phyloP scores from a whole-genome alignment of 1,284 basidiomycete genomes.

The Pseudozyma sp. region DNA sequence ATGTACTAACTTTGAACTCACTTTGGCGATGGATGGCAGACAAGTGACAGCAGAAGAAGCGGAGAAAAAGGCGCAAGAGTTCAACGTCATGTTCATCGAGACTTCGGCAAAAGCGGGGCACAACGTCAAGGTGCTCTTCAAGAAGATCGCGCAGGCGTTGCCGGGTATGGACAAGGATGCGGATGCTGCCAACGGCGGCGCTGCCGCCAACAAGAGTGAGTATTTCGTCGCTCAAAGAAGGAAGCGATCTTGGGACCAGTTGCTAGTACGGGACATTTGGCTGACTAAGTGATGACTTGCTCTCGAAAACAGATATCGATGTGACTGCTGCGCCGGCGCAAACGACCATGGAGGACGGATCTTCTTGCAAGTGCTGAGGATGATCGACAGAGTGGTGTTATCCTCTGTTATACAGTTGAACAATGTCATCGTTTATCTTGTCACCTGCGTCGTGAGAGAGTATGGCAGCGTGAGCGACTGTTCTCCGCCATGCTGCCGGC shows the following conservation, averaged over 20 bases:
- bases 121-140: slow-evolving; percentile 98
- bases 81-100: slow-evolving; percentile 99
- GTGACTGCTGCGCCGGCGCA: slow-evolving; percentile 53
- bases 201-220: slow-evolving; percentile 51
- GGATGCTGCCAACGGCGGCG: slow-evolving; percentile 71
- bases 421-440: too few relatives aligned
- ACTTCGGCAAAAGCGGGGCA: slow-evolving; percentile 99
- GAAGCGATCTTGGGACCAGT: too few relatives aligned
- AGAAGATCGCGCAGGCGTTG: slow-evolving; percentile 98
- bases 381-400: too few relatives aligned
- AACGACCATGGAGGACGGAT: slow-evolving; percentile 57
- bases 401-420: too few relatives aligned
- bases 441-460: too few relatives aligned
- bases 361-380: slow-evolving; percentile 52
- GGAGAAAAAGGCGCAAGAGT: slow-evolving; percentile 88
- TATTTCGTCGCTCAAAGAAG: background rate
- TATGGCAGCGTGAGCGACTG: background rate
- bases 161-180: slow-evolving; percentile 91
- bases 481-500: too few relatives aligned
- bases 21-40: slow-evolving; percentile 66
- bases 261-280: too few relatives aligned
- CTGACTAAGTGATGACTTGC: too few relatives aligned
- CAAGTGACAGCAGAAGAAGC: slow-evolving; percentile 99
- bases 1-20: background rate
- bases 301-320: slow-evolving; percentile 45